phyloP scores from a whole-genome alignment of 495 filamentous ascomycete genomes.

The Aspergillus sclerotiicarbonarius region DNA sequence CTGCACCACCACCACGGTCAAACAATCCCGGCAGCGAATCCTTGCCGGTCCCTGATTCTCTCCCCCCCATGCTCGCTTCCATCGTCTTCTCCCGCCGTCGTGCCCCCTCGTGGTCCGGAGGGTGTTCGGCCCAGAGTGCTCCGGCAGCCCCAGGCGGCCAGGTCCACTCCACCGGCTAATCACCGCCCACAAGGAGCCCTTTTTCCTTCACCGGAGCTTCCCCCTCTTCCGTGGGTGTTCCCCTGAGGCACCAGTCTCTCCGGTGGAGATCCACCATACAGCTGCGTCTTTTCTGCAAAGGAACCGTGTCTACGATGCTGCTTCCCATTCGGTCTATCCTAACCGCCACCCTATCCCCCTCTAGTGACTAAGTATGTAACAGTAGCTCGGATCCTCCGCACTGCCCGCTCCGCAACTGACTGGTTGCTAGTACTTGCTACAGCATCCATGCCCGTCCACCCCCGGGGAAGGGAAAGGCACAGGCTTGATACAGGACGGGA shows the following conservation, averaged over 20 bases:
- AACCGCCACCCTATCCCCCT: too few relatives aligned
- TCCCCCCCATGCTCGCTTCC: neutral
- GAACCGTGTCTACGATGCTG: neutral
- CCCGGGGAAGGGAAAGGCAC: too few relatives aligned
- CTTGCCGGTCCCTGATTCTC: neutral
- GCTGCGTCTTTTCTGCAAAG: neutral
- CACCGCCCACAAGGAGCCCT: slow-evolving; percentile 13
- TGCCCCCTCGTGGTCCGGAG: neutral
- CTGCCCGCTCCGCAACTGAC: too few relatives aligned
- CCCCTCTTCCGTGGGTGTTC: slow-evolving; percentile 3
- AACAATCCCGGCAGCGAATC: neutral
- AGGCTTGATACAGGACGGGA: too few relatives aligned
- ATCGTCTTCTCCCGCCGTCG: slow-evolving; percentile 3
- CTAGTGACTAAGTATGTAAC: too few relatives aligned
- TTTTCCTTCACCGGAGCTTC: slow-evolving; percentile 19
- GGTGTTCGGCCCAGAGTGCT: slow-evolving; percentile 40
- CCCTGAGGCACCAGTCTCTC: neutral
- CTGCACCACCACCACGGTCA: neutral
- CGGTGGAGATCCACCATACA: neutral
- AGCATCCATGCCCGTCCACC: too few relatives aligned
- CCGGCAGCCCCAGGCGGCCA: slow-evolving; percentile 32
- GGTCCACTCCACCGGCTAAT: slow-evolving; percentile 22
- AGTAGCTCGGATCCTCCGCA: too few relatives aligned
- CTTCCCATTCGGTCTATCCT: too few relatives aligned
- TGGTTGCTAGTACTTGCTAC: too few relatives aligned